A percentile compares a stretch with the other conserved stretches of the same genome.
phyloP scores from a whole-genome alignment of 495 filamentous ascomycete genomes.

The Trichoderma virens region DNA sequence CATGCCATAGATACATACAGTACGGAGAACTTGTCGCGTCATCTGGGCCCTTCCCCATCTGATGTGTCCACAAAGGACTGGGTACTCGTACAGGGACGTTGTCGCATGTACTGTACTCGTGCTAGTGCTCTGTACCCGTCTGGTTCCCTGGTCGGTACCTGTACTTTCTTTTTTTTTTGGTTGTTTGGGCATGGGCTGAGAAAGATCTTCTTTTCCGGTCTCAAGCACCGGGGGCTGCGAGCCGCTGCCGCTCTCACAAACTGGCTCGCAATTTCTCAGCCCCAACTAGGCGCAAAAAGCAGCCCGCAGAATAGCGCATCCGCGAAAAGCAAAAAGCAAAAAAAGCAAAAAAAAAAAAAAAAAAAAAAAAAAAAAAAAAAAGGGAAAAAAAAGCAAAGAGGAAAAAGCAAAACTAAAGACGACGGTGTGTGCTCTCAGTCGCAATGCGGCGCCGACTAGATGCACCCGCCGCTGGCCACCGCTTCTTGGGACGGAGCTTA shows the following conservation, averaged over 20 bases:
- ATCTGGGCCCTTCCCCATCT: background rate
- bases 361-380: background rate
- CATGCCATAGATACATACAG: conserved; percentile 8
- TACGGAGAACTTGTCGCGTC: conserved; percentile 5
- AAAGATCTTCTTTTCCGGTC: conserved; percentile 1
- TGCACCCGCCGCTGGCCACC: background rate
- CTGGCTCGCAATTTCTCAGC: background rate
- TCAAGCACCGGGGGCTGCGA: background rate
- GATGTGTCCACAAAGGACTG: background rate
- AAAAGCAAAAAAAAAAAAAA: background rate
- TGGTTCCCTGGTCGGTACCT: background rate
- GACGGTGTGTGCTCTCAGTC: background rate
- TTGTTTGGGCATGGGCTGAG: background rate
- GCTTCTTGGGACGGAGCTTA: background rate
- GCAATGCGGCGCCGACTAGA: background rate
- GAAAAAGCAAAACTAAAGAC: background rate
- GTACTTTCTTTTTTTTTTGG: too few species aligned
- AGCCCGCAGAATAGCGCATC: conserved; percentile 7
- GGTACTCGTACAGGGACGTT: background rate
- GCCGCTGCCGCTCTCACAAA: background rate
- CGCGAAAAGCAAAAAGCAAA: background rate
- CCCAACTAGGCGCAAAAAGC: conserved; percentile 8
- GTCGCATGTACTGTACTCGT: too few species aligned
- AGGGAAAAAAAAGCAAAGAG: background rate
- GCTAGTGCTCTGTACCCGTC: background rate